Conservation (phyloP, 2,329 filamentous ascomycete species). For the Madurella fahalii region DNA sequence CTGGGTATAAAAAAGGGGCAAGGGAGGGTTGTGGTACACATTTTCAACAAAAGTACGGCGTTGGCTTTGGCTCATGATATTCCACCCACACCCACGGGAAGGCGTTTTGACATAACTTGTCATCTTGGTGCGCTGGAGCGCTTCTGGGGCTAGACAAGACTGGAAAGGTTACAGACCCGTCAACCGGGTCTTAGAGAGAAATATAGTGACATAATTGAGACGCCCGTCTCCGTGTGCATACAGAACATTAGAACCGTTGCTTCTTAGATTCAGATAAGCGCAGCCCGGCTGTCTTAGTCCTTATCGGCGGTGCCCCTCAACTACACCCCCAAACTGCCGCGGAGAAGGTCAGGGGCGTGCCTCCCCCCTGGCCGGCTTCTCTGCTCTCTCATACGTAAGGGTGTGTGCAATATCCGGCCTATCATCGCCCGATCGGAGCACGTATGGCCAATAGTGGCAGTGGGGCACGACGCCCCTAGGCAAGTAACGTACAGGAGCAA, state of each 20-base stretch:
- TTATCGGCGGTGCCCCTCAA: too few species aligned
- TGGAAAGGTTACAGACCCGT: slow-evolving; percentile 35
- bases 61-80: slow-evolving; percentile 34
- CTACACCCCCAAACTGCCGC: too few species aligned
- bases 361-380: not conserved
- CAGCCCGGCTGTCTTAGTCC: not conserved
- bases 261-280: not conserved
- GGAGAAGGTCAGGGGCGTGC: too few species aligned
- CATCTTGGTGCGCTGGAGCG: slow-evolving; percentile 22
- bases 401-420: not conserved
- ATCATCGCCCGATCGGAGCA: not conserved
- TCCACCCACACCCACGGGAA: slow-evolving; percentile 30
- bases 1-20: slow-evolving; percentile 28
- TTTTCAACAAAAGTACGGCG: slow-evolving; percentile 37
- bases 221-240: slow-evolving; percentile 10
- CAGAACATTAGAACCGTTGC: not conserved
- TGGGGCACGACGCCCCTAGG: too few species aligned
- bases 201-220: slow-evolving; percentile 12
- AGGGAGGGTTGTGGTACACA: slow-evolving; percentile 29
- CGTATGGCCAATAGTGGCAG: not conserved
- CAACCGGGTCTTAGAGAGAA: slow-evolving; percentile 37
- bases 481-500: too few species aligned
- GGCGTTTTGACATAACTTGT: slow-evolving; percentile 33
- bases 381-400: not conserved
- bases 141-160: slow-evolving; percentile 36